A percentile compares a stretch with the other conserved stretches of the same genome.
Evolutionary conservation across 2,329 filamentous ascomycete genomes (phyloP).

Genomic region (Colletotrichum liaoningense): DNA sequence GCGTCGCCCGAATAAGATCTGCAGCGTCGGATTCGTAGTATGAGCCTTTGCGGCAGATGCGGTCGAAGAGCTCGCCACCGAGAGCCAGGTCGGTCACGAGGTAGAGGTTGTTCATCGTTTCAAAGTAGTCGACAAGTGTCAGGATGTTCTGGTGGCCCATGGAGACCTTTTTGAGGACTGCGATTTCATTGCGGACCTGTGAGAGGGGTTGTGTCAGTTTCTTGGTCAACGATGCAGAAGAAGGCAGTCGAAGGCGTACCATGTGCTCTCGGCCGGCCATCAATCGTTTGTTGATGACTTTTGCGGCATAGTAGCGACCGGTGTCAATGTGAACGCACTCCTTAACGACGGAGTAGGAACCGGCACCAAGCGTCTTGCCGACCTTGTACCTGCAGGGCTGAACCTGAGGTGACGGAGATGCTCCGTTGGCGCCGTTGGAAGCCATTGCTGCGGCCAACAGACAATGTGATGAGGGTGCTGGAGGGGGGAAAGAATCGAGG

Average conservation of each 20-base stretch:
- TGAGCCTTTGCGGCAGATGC: slow-evolving; percentile 97
- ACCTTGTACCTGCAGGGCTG: slow-evolving; percentile 99
- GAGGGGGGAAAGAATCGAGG: neutral
- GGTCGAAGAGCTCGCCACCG: slow-evolving; percentile 96
- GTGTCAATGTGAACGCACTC: slow-evolving; percentile 99
- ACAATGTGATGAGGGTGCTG: neutral
- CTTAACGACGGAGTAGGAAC: slow-evolving; percentile 98
- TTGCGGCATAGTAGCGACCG: slow-evolving; percentile 96
- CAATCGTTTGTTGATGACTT: slow-evolving; percentile 98
- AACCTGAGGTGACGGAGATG: slow-evolving; percentile 68
- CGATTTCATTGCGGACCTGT: slow-evolving; percentile 98
- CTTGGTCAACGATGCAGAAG: neutral
- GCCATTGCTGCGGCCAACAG: slow-evolving; percentile 24
- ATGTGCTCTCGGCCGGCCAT: slow-evolving; percentile 99
- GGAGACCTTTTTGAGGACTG: slow-evolving; percentile 96
- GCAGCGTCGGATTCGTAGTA: slow-evolving; percentile 98
- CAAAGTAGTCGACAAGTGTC: slow-evolving; percentile 98
- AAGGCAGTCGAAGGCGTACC: slow-evolving; percentile 63
- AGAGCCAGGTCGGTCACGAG: slow-evolving; percentile 96
- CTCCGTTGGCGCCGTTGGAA: slow-evolving; percentile 35
- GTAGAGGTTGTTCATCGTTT: slow-evolving; percentile 99
- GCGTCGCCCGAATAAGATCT: slow-evolving; percentile 91
- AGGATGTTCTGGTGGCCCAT: slow-evolving; percentile 99
- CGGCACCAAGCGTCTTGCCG: slow-evolving; percentile 95
- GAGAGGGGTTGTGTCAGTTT: neutral